Evolutionary conservation across 169 alveolate species (phyloP).

Genomic region (Plasmodium falciparum): DNA sequence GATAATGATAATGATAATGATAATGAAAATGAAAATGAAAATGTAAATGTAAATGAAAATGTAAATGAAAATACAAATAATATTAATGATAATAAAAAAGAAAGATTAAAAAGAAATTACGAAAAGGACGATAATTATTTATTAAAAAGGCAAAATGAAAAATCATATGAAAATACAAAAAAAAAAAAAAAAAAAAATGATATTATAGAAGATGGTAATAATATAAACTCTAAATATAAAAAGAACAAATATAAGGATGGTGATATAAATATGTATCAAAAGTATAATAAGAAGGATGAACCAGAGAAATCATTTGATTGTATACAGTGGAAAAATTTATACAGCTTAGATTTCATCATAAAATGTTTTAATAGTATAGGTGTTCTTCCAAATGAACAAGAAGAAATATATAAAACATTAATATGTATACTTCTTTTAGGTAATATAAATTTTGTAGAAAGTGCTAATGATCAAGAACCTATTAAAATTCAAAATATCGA

Average conservation of each 20-base stretch:
- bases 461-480: constrained; percentile 27
- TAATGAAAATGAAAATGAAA: background rate
- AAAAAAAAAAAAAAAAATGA: background rate
- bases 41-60: too few species aligned
- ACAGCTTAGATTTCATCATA: constrained; percentile 46
- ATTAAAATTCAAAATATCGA: constrained; percentile 49
- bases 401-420: constrained; percentile 73
- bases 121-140: too few species aligned
- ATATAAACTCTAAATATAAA: background rate
- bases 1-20: background rate
- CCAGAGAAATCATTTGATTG: too few species aligned
- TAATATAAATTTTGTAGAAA: constrained; percentile 59
- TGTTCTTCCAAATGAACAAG: constrained; percentile 72
- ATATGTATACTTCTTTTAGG: constrained; percentile 76
- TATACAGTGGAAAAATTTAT: constrained; percentile 9
- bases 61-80: background rate
- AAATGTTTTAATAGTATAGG: constrained; percentile 76
- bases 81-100: background rate
- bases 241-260: background rate
- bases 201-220: background rate
- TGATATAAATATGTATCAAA: background rate
- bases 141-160: background rate
- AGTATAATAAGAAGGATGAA: background rate
- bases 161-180: background rate
- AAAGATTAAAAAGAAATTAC: background rate